Base-by-base conservation (phyloP, 1,284 basidiomycete species). In the Ganoderma sinense region DNA sequence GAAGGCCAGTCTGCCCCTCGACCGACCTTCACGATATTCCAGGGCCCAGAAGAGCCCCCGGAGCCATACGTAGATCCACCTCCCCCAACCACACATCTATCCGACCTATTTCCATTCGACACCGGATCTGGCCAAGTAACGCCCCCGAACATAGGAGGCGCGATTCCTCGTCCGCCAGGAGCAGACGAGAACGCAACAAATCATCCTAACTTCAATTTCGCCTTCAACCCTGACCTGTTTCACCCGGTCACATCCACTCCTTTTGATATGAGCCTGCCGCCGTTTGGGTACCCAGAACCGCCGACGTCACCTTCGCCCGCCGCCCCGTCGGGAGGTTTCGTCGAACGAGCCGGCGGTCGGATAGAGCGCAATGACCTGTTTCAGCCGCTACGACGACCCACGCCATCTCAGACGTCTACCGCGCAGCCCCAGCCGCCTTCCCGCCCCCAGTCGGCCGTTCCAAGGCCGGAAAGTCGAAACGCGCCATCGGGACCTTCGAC, bases 281-380 rank as follows among this genome's bases (percentile, higher is more conserved):
- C 68, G 53, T 89, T 91, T 73, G 87, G 89, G 13, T 88, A 88
- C 78, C 90, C 90, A 3, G 90, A 92, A 74, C 85, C 87, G 16
- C 90, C 91, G 1, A 87, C 88, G 63, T 92, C 91, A 11, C 92
- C 91, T n/a, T 88, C 90, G 2, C 91, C 91, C 39, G 83, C 67
- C 4, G 72, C 69, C 6, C 78, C 77, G 4, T 74, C 70, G 11
- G 75, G 75, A 20, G 75, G 73, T 13, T 78, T 77, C 62, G 67
- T 77, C 20, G 78, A 81, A 41, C 79, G 80, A 29, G 75, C 73
- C 14, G 78, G 74, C 13, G 72, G 78, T 8, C 76, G 80, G 39
- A 67, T 75, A 26, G 79, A 79, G 33, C 74, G 79, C 4, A 76
- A 78, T 43, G 80, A 80, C 41, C 63, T 76, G 23, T 80, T 78